Evolutionary conservation across 2,329 filamentous ascomycete genomes (phyloP).

Genomic region (Didymella arachidicola): DNA sequence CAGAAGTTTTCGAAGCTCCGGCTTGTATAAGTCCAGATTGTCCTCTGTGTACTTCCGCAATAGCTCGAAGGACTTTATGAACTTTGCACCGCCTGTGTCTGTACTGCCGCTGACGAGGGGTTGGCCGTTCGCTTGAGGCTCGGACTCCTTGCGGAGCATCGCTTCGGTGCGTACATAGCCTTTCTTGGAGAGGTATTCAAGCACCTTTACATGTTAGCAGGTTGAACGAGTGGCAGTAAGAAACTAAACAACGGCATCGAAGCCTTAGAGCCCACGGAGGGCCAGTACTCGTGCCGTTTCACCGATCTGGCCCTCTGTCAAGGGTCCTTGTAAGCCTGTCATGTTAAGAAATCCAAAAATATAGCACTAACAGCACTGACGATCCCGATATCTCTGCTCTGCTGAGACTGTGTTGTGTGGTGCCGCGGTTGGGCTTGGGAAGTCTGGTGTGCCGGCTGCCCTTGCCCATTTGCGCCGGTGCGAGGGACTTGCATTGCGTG

Average conservation of each 20-base stretch:
- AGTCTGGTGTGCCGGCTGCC: not conserved
- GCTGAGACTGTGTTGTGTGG: not conserved
- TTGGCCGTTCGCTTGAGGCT: conserved; percentile 81
- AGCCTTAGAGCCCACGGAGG: not conserved
- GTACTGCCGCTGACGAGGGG: conserved; percentile 72
- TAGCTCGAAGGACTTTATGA: conserved; percentile 75
- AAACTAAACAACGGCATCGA: not conserved
- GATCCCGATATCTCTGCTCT: not conserved
- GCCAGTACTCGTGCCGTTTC: not conserved
- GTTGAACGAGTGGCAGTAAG: not conserved
- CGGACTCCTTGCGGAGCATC: conserved; percentile 88
- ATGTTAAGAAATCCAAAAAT: not conserved
- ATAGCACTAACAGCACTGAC: conserved; percentile 7
- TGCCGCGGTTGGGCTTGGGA: not conserved
- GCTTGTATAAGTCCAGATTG: conserved; percentile 89
- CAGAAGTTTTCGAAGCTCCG: conserved; percentile 84
- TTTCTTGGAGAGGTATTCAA: conserved; percentile 95
- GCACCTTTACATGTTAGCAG: conserved; percentile 64
- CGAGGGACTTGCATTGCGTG: not conserved
- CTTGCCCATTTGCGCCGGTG: not conserved
- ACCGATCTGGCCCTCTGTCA: not conserved
- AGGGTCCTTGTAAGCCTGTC: not conserved
- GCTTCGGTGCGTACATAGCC: conserved; percentile 93
- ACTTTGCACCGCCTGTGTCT: conserved; percentile 77
- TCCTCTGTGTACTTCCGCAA: conserved; percentile 87